phyloP scores from a whole-genome alignment of 768 basidiomycete species.

The Lactarius sp. region DNA sequence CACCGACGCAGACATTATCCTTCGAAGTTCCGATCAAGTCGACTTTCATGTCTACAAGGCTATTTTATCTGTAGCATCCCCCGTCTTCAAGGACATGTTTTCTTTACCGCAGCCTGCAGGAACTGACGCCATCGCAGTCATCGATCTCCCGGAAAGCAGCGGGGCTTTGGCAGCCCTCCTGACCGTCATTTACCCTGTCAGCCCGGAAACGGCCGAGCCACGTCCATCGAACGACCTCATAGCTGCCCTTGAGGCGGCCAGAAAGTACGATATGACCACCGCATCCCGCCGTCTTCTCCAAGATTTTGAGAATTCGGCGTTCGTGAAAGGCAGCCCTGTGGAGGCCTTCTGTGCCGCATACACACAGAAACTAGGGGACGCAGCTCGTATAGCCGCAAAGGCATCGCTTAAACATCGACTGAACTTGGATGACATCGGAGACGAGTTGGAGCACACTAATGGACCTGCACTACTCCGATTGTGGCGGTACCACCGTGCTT shows the following conservation, averaged over 20 bases:
- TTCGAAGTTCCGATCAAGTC: slow-evolving; percentile 11
- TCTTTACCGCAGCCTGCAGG: background rate
- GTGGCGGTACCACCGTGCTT: slow-evolving; percentile 3
- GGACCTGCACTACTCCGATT: background rate
- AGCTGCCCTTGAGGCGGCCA: background rate
- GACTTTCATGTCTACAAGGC: background rate
- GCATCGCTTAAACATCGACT: background rate
- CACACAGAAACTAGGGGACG: background rate
- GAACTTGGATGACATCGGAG: background rate
- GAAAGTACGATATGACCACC: background rate
- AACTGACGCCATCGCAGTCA: background rate
- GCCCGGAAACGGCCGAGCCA: background rate
- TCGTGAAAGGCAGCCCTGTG: background rate
- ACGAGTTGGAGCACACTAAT: background rate
- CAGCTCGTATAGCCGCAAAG: background rate
- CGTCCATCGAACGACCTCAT: background rate
- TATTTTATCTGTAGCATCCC: slow-evolving; percentile 8
- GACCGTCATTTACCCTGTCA: background rate
- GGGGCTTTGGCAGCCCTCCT: background rate
- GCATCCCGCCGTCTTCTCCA: background rate
- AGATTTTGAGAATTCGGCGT: background rate
- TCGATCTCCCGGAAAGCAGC: background rate
- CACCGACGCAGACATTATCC: background rate
- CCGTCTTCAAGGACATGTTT: slow-evolving; percentile 1
- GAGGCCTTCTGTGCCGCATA: background rate